Conservation (phyloP, 2,329 filamentous ascomycete genomes). For the Cyclaneusma minus region DNA sequence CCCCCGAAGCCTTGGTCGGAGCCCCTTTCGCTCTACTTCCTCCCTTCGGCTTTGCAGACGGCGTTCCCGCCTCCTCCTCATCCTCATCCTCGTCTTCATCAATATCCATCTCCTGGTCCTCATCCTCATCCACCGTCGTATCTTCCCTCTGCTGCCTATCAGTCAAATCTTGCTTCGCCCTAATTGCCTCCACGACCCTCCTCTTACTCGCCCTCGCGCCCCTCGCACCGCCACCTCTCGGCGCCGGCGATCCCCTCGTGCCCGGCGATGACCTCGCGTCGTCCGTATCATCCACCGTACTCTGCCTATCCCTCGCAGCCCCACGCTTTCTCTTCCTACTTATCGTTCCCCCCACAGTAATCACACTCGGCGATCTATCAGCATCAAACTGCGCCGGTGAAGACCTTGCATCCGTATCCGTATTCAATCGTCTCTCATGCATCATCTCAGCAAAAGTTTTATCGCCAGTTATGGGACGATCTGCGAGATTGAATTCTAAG, state of each 20-base stretch:
- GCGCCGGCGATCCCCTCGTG: conserved; percentile 23
- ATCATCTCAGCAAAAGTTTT: conserved; percentile 18
- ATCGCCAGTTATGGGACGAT: too few relatives aligned
- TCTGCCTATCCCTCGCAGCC: conserved; percentile 22
- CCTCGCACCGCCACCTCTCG: conserved; percentile 23
- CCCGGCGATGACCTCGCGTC: conserved; percentile 25
- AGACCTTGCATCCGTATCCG: conserved; percentile 18
- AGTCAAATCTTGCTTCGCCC: conserved; percentile 21
- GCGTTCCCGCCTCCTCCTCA: conserved; percentile 11
- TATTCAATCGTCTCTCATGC: conserved; percentile 12
- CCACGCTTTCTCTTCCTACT: conserved; percentile 19
- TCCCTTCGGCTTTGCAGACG: conserved; percentile 13
- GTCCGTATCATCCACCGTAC: conserved; percentile 37
- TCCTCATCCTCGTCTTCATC: conserved; percentile 22
- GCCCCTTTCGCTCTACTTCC: conserved; percentile 11
- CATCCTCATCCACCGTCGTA: conserved; percentile 15
- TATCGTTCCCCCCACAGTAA: conserved; percentile 9
- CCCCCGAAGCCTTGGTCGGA: too few relatives aligned
- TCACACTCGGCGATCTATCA: conserved; percentile 8
- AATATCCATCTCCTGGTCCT: conserved; percentile 21
- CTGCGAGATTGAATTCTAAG: conserved; percentile 49
- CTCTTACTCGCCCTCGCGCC: conserved; percentile 22
- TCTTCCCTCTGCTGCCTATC: conserved; percentile 19
- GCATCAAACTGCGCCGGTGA: conserved; percentile 15
- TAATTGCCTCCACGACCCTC: conserved; percentile 27